Base-by-base conservation (phyloP, 208 protist species). In the Polymyxa betae region DNA sequence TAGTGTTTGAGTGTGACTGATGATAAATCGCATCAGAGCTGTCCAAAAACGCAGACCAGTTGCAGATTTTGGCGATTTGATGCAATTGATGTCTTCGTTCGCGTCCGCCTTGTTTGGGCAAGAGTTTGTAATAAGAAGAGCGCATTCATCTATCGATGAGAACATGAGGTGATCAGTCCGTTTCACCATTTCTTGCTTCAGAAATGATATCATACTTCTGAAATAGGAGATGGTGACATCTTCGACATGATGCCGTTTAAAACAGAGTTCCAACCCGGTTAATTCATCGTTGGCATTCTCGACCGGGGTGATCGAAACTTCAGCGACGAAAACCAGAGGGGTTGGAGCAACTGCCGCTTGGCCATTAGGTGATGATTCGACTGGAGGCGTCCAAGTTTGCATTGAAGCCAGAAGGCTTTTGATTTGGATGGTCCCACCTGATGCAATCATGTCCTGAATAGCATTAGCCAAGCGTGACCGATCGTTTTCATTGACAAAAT, bases 161-260 rank as follows among this genome's bases (percentile, higher is more conserved):
- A 45, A n/a, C 72, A 35, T 82, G 35, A 82, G 10, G 40, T 82
- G 72, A 43, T 82, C n/a, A n/a, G 40, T 82, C 10, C 5, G n/a
- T 5, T 45, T 45, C n/a, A 35, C 5, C 72, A 82, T 82, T n/a
- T 35, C 35, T n/a, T 5, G 5, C 72, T 82, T 82, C 10, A 82
- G 16, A 5, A 82, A 20, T 45, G 5, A 40, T 5, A 82, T 5
- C 16, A 82, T 12, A 35, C 10, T 35, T 43, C 35, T 82, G 72
- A 82, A 82, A 82, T 38, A 82, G 10, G 72, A 82, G 5, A 82
- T 82, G 5, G 72, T 82, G 16, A 82, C 72, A 82, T 82, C 72
- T 82, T 82, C 72, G 40, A 82, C 72, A 82, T 43, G 72, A 82
- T 82, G 72, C 72, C 72, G 5, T 5, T 82, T 82, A 5, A 82